Evolutionary conservation across 106 monocot genomes (phyloP), one percentile per base, ranked within the genome.

Genomic region (Alisma plantagoaquatica): DNA sequence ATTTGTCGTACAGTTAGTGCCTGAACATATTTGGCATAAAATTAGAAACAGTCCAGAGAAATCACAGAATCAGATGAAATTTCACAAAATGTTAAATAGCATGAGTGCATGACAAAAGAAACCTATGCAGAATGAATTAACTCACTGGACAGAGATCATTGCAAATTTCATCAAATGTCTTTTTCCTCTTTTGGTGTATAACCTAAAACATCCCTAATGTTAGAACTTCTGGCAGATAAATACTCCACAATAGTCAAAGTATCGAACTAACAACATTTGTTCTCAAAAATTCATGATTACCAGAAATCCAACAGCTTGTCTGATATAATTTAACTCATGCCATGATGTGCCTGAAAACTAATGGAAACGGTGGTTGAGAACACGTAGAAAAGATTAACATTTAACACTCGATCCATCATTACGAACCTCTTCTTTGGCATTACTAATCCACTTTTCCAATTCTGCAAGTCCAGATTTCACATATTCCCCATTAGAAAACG

Each of bases 291-390:
- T 14, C 14, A 38, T 38, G 14, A 16, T 23, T 90, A 98, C 96
- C 96, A 98, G 68, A 63, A 98, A 98, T 0, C 81, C 89, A 41
- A 89, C 89, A 53, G 89, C 89, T 67, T 98, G 89, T 81, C 84
- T 75, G 44, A 98, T 98, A 51, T 98, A 89, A 44, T 90, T 89
- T 56, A 98, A 64, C 64, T 84, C 96, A 67, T 85, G 81, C 89
- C 88, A 88, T 22, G 96, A 84, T 1, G 85, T 71, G 56, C 89
- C 96, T 80, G 93, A 79, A 68, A 73, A 87, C 93, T 92, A 54
- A n/a, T 55, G 27, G 21, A 56, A 27, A 69, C 43, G 54, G 55
- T 43, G 54, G 30, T 10, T 61, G 51, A 62, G 41, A 23, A 31
- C 48, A 2, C 35, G 14, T 6, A 38, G 6, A 38, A 7, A 38